Evolutionary conservation across 345 rosid species (phyloP).

Genomic region (Clarkia xantiana): DNA sequence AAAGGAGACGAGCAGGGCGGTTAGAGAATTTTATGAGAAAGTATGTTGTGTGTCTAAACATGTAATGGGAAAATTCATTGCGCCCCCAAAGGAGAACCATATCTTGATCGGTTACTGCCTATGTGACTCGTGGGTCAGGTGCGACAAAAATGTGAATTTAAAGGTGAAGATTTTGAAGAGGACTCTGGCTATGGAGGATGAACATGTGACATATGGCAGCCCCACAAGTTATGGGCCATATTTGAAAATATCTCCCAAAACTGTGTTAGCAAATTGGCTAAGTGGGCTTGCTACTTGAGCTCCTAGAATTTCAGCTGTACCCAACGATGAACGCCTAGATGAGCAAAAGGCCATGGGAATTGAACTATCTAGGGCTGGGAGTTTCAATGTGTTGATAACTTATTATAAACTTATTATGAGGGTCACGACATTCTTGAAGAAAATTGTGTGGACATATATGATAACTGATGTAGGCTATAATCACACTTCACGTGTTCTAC

Average conservation of each 20-base stretch:
- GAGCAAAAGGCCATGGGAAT: constrained; percentile 89
- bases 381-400: constrained; percentile 70
- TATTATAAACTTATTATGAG: constrained; percentile 98
- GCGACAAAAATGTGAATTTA: constrained; percentile 50
- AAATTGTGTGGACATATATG: constrained; percentile 78
- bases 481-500: too few species aligned
- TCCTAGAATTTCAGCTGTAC: constrained; percentile 73
- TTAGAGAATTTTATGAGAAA: constrained; percentile 57
- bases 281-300: constrained; percentile 88
- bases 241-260: constrained; percentile 96
- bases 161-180: constrained; percentile 75
- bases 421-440: constrained; percentile 85
- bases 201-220: too few species aligned
- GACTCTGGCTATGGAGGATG: constrained; percentile 80
- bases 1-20: constrained; percentile 56
- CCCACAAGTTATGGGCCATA: too few species aligned
- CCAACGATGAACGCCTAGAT: constrained; percentile 92
- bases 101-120: constrained; percentile 74
- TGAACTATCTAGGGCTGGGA: constrained; percentile 50
- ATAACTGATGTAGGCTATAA: constrained; percentile 99
- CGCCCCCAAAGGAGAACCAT: constrained; percentile 73
- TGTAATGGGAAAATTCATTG: constrained; percentile 84
- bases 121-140: constrained; percentile 92
- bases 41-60: constrained; percentile 71
- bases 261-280: constrained; percentile 94